Evolutionary conservation across 2,329 filamentous ascomycete genomes (phyloP).

Genomic region (Allantophomopsis cytisporea): DNA sequence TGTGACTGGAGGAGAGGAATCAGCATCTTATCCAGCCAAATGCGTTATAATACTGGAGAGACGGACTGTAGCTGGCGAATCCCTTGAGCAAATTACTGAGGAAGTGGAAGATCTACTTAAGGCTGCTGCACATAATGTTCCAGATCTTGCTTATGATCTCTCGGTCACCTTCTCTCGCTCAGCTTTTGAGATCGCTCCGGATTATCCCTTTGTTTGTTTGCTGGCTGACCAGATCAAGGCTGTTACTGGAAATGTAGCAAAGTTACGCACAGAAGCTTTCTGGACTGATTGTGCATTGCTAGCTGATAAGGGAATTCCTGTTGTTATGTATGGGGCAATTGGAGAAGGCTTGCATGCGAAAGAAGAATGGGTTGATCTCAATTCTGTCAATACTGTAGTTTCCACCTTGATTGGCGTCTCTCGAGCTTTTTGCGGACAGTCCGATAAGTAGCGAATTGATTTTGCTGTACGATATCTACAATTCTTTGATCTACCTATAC

Average conservation of each 20-base stretch:
- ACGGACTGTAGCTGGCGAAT: conserved; percentile 31
- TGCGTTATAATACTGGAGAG: conserved; percentile 34
- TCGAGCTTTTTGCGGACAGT: too few species aligned
- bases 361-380: too few species aligned
- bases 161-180: conserved; percentile 27
- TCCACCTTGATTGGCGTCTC: too few species aligned
- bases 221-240: not conserved
- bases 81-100: conserved; percentile 18
- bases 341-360: too few species aligned
- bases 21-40: conserved; percentile 33
- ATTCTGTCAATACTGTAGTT: too few species aligned
- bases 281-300: too few species aligned
- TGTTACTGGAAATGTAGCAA: not conserved
- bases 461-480: too few species aligned
- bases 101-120: conserved; percentile 25
- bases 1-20: conserved; percentile 38
- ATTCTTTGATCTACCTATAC: too few species aligned
- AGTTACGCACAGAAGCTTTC: too few species aligned
- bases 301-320: too few species aligned
- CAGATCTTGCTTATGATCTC: conserved; percentile 25
- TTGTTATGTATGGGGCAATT: too few species aligned
- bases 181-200: conserved; percentile 22
- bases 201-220: conserved; percentile 23
- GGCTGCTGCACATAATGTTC: conserved; percentile 16
- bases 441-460: too few species aligned